Base-by-base conservation (phyloP, 306 rosid genomes). In the Pyrus pyrifolia region DNA sequence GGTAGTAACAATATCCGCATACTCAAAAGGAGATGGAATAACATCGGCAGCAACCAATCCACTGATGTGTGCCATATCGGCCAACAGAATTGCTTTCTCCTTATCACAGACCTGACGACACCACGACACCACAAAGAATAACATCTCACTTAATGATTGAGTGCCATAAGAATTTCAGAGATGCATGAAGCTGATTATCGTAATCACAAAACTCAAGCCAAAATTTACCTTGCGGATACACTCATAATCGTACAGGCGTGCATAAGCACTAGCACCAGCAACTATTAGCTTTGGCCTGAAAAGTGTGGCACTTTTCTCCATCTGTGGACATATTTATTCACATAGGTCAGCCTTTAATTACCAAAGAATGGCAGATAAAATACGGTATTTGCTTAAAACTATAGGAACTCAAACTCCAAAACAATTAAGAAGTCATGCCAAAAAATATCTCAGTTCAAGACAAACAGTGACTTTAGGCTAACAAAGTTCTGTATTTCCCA, bases 1-100 rank as follows among this genome's bases (percentile, higher is more conserved):
- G 68, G 98, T 94, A 62, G 98, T 94, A 74, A 93, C 97, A 70
- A 93, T 73, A 87, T 87, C 85, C 31, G 87, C 82, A 71, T 79
- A 68, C 38, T 85, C 86, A 53, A 85, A 85, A 75, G 88, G 86
- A 30, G 88, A 85, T 67, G 88, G 88, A 71, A 85, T 85, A 68
- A 85, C 84, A 70, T 72, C 86, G 3, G 86, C 81, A n/a, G 88
- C 86, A 79, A 85, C 86, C 78, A 85, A 82, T 67, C 88, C 88
- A 40, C 85, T 81, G 71, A 85, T 85, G 65, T 85, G 88, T 78
- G 88, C 88, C 78, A 85, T 85, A 60, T 85, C 88, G 35, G 88
- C 88, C 80, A 85, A 80, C 83, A 85, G 53, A 45, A 85, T 31
- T 42, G 88, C 88, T 74, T 81, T 85, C 77, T 85, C 86, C 79